phyloP scores from a whole-genome alignment of 805 yeast species.

The Hanseniaspora guilliermondii region DNA sequence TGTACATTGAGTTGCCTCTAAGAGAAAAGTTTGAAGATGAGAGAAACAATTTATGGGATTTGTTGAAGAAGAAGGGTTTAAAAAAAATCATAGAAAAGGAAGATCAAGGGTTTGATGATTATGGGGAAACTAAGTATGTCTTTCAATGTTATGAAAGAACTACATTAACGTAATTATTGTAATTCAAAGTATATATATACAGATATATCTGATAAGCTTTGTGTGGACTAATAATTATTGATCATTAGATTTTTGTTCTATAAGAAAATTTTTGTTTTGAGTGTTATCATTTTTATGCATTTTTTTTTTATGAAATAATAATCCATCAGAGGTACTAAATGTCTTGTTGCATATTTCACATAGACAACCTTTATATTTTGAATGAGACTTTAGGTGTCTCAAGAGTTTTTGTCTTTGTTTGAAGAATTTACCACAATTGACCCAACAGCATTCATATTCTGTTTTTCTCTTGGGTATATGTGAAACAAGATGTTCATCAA shows the following conservation, averaged over 20 bases:
- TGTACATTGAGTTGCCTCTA: conserved; percentile 66
- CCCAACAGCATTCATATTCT: conserved; percentile 64
- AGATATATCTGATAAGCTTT: neutral
- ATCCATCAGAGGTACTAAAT: conserved; percentile 67
- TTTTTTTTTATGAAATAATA: conserved; percentile 64
- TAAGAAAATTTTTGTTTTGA: too few relatives aligned
- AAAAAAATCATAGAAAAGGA: conserved; percentile 28
- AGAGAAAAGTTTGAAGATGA: conserved; percentile 55
- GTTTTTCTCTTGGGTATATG: conserved; percentile 71
- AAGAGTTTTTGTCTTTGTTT: conserved; percentile 73
- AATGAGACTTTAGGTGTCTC: conserved; percentile 80
- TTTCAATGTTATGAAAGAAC: conserved; percentile 1
- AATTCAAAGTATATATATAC: neutral
- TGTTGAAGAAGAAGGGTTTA: conserved; percentile 31
- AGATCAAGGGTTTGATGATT: conserved; percentile 72
- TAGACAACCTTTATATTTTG: conserved; percentile 66
- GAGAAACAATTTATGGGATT: conserved; percentile 46
- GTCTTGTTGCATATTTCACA: conserved; percentile 57
- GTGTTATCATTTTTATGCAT: neutral
- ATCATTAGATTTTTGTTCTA: too few relatives aligned
- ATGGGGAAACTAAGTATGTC: conserved; percentile 53
- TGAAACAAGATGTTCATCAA: conserved; percentile 56
- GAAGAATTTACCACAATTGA: conserved; percentile 60
- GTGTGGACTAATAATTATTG: too few relatives aligned
- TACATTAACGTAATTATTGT: too few relatives aligned